Conservation (phyloP, 163 green algal species). For the Scenedesmus sp. region DNA sequence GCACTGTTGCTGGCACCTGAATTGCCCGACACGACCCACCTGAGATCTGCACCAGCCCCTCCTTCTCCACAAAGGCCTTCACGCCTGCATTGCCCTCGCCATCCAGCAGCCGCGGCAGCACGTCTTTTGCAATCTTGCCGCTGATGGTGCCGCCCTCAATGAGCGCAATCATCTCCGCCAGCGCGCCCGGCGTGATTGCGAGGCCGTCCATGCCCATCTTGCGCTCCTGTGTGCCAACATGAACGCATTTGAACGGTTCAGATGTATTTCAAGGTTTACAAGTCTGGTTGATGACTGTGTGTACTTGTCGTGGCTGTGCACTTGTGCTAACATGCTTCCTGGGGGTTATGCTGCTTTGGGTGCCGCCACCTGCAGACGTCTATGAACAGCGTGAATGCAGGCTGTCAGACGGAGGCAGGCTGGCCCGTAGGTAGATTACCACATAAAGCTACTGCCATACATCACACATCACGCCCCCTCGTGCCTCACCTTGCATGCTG, state of each 20-base stretch:
- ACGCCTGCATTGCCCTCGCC: slow-evolving; percentile 73
- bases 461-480: no score
- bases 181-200: slow-evolving; percentile 68
- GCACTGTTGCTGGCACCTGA: neutral
- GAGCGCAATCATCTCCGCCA: slow-evolving; percentile 85
- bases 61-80: slow-evolving; percentile 79
- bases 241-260: no score
- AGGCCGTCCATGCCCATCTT: slow-evolving; percentile 73
- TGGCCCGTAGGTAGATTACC: no score
- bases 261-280: no score
- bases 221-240: slow-evolving; percentile 59
- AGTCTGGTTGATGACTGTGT: no score
- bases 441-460: no score
- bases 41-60: slow-evolving; percentile 88
- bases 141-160: slow-evolving; percentile 91
- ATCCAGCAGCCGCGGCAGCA: slow-evolving; percentile 86
- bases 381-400: no score
- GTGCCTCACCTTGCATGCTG: slow-evolving; percentile 81
- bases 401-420: no score
- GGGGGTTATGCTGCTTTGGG: no score
- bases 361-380: no score
- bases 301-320: no score
- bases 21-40: slow-evolving; percentile 23
- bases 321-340: no score
- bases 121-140: slow-evolving; percentile 98